phyloP scores from a whole-genome alignment of 2,329 filamentous ascomycete species.

The Septoria petroselini region DNA sequence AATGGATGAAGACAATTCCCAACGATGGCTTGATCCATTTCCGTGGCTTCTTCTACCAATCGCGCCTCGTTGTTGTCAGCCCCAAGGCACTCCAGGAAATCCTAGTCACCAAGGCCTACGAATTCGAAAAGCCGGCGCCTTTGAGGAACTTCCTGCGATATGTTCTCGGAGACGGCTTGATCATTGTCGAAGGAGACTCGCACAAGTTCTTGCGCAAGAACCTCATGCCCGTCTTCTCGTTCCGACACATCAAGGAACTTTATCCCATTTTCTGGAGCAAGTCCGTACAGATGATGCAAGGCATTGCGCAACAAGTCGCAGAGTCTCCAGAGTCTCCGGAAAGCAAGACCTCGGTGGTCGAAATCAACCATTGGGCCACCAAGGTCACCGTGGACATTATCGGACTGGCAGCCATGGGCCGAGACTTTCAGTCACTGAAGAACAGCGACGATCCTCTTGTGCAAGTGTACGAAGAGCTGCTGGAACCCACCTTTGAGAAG shows the following conservation, averaged over 20 bases:
- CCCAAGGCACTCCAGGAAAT: slow-evolving; percentile 50
- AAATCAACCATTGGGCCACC: slow-evolving; percentile 45
- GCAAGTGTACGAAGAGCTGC: slow-evolving; percentile 44
- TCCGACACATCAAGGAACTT: slow-evolving; percentile 77
- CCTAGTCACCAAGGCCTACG: slow-evolving; percentile 53
- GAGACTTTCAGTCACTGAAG: slow-evolving; percentile 43
- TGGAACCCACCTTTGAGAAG: slow-evolving; percentile 50
- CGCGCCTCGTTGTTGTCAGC: slow-evolving; percentile 41
- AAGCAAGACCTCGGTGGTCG: slow-evolving; percentile 33
- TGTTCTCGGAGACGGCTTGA: slow-evolving; percentile 52
- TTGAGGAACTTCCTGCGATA: slow-evolving; percentile 46
- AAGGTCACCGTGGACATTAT: slow-evolving; percentile 49
- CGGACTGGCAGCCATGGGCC: slow-evolving; percentile 46
- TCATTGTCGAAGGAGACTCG: slow-evolving; percentile 51
- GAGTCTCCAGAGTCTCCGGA: slow-evolving; percentile 33
- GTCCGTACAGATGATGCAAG: slow-evolving; percentile 62
- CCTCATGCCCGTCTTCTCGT: slow-evolving; percentile 79
- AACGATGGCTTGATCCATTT: slow-evolving; percentile 44
- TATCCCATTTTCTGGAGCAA: slow-evolving; percentile 84
- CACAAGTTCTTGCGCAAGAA: slow-evolving; percentile 63
- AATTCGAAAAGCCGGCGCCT: slow-evolving; percentile 51
- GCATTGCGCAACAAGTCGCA: slow-evolving; percentile 56
- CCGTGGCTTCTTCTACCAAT: slow-evolving; percentile 40
- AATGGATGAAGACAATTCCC: slow-evolving; percentile 40
- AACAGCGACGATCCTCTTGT: slow-evolving; percentile 45